phyloP scores from a whole-genome alignment of 768 basidiomycete genomes.

The Porpolomopsis calyptriformis region DNA sequence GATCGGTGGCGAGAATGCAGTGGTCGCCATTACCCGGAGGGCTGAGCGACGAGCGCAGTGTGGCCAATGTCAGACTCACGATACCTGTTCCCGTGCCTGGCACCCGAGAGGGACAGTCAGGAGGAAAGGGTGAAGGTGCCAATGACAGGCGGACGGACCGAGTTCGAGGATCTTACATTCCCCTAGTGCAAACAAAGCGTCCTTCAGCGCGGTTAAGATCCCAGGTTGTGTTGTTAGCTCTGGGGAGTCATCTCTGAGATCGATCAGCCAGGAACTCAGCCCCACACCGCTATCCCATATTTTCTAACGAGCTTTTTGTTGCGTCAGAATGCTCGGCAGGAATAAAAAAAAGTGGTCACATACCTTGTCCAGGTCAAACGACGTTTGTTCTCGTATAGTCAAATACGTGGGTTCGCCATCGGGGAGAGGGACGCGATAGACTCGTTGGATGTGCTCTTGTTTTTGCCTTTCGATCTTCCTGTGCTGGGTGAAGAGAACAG shows the following conservation, averaged over 20 bases:
- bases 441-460: slow-evolving; percentile 58
- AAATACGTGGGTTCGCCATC: slow-evolving; percentile 19
- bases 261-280: slow-evolving; percentile 66
- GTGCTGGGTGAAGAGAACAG: slow-evolving; percentile 34
- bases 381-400: slow-evolving; percentile 65
- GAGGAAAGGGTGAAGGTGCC: neutral
- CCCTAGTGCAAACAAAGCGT: slow-evolving; percentile 30
- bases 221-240: slow-evolving; percentile 4
- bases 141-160: slow-evolving; percentile 29
- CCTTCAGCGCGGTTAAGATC: slow-evolving; percentile 14
- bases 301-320: slow-evolving; percentile 51
- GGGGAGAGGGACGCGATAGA: slow-evolving; percentile 31
- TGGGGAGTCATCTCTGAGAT: slow-evolving; percentile 15
- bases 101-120: slow-evolving; percentile 4
- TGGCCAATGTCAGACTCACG: slow-evolving; percentile 56
- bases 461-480: slow-evolving; percentile 30
- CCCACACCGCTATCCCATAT: slow-evolving; percentile 93
- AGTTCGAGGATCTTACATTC: slow-evolving; percentile 52
- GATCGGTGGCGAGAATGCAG: slow-evolving; percentile 56
- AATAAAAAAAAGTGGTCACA: slow-evolving; percentile 9
- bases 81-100: slow-evolving; percentile 84
- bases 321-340: slow-evolving; percentile 10
- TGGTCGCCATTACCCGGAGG: slow-evolving; percentile 8
- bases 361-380: slow-evolving; percentile 92
- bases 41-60: slow-evolving; percentile 34